These are phyloP conservation scores for Pseudogymnoascus destructans DNA, from an alignment of 2,329 filamentous ascomycete genomes.

Conservation along the genomic window DNA sequence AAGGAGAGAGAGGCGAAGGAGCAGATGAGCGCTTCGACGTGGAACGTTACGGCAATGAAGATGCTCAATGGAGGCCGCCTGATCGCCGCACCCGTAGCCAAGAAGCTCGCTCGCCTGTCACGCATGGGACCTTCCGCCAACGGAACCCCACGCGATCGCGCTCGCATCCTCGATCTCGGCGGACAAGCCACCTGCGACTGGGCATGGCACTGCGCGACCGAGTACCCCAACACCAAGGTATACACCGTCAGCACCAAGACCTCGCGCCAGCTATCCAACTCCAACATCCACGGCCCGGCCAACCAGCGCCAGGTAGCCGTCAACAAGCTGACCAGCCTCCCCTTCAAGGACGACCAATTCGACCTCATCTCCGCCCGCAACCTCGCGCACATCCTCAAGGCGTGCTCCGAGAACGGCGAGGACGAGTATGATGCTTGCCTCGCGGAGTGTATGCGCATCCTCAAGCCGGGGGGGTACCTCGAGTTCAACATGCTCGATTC, in stretches of 20 bases:
- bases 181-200: slow-evolving; percentile 80
- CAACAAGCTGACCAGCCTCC: slow-evolving; percentile 62
- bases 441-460: slow-evolving; percentile 73
- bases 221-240: slow-evolving; percentile 73
- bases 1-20: slow-evolving; percentile 69
- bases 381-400: slow-evolving; percentile 72
- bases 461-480: slow-evolving; percentile 80
- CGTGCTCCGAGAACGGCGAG: slow-evolving; percentile 48
- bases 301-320: slow-evolving; percentile 82
- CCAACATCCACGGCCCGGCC: slow-evolving; percentile 64
- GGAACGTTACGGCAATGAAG: slow-evolving; percentile 49
- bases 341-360: slow-evolving; percentile 76
- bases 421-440: slow-evolving; percentile 87
- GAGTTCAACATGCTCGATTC: slow-evolving; percentile 87
- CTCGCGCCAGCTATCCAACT: slow-evolving; percentile 56
- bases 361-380: slow-evolving; percentile 85
- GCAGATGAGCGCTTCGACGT: slow-evolving; percentile 50
- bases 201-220: slow-evolving; percentile 85
- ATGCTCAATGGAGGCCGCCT: slow-evolving; percentile 51
- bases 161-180: slow-evolving; percentile 72
- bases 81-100: slow-evolving; percentile 49
- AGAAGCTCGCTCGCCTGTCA: slow-evolving; percentile 44
- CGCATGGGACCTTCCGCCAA: slow-evolving; percentile 33
- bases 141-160: slow-evolving; percentile 37
- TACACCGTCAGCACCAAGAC: slow-evolving; percentile 75